These are phyloP conservation scores for Podaxis mareebaensis DNA, from an alignment of 768 basidiomycete genomes.

Conservation along the genomic window DNA sequence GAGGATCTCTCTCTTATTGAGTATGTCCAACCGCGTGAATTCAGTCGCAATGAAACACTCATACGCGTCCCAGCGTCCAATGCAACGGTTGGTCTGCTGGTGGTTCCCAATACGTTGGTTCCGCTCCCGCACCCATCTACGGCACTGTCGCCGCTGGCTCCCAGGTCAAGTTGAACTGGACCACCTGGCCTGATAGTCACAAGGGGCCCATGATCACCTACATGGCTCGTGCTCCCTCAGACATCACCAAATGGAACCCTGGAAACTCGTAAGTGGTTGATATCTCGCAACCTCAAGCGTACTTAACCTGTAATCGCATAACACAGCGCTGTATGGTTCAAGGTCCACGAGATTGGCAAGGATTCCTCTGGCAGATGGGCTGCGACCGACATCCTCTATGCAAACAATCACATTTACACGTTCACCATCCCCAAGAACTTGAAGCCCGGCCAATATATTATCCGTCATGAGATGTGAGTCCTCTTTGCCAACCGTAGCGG, in stretches of 20 bases:
- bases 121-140: constrained; percentile 36
- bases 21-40: constrained; percentile 12
- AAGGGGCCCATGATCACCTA: constrained; percentile 45
- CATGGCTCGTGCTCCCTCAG: constrained; percentile 42
- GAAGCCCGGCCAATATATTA: constrained; percentile 46
- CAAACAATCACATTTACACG: constrained; percentile 38
- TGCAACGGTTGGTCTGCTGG: constrained; percentile 31
- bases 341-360: constrained; percentile 44
- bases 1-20: constrained; percentile 38
- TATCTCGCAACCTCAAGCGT: background rate
- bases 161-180: constrained; percentile 42
- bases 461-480: constrained; percentile 45
- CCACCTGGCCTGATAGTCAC: constrained; percentile 36
- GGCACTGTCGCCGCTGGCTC: constrained; percentile 41
- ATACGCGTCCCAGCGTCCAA: constrained; percentile 24
- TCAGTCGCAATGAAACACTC: background rate
- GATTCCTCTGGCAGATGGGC: constrained; percentile 44
- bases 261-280: constrained; percentile 31
- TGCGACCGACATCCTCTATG: constrained; percentile 37
- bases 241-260: constrained; percentile 42
- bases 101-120: constrained; percentile 21
- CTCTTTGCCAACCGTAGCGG: background rate
- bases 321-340: constrained; percentile 49
- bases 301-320: background rate
- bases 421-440: constrained; percentile 46